Conservation (phyloP, 192 early-diverging fungal genomes). For the Linnemannia zychae region DNA sequence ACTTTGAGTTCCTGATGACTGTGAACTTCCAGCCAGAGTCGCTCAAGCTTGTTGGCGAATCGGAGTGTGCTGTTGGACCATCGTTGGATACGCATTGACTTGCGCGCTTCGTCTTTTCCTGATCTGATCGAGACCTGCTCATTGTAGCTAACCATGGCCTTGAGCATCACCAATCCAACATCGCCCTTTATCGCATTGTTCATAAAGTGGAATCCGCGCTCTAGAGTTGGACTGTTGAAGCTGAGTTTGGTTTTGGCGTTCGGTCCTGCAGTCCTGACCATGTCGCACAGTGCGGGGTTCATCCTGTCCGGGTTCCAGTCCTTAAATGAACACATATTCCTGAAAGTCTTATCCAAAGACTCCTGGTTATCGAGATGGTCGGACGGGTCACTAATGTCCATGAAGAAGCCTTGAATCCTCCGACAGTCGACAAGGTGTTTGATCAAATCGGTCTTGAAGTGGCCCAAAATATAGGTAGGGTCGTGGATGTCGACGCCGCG, state of each 20-base stretch:
- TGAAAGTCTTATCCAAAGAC: not conserved
- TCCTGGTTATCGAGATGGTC: constrained; percentile 8
- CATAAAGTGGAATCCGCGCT: constrained; percentile 24
- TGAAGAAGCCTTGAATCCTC: constrained; percentile 15
- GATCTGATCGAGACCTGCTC: not conserved
- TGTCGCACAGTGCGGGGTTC: constrained; percentile 23
- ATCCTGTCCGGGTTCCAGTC: constrained; percentile 17
- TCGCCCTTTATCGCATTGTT: constrained; percentile 15
- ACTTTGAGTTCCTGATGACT: constrained; percentile 2
- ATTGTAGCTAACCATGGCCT: constrained; percentile 16
- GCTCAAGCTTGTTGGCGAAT: constrained; percentile 22
- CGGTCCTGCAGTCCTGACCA: constrained; percentile 21
- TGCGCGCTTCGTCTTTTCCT: constrained; percentile 2
- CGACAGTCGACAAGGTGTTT: constrained; percentile 9
- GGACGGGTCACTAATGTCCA: constrained; percentile 8
- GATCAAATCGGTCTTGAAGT: constrained; percentile 15
- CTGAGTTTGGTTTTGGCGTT: constrained; percentile 12
- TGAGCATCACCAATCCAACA: constrained; percentile 14
- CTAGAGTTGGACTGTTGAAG: constrained; percentile 15
- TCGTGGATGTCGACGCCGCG: not conserved
- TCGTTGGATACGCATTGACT: constrained; percentile 15
- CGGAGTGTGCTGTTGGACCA: constrained; percentile 6
- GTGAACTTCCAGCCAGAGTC: constrained; percentile 21
- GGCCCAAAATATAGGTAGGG: constrained; percentile 4
- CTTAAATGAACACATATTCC: not conserved